Conservation (phyloP, 2,329 filamentous ascomycete genomes). For the Chaetomium sp. region DNA sequence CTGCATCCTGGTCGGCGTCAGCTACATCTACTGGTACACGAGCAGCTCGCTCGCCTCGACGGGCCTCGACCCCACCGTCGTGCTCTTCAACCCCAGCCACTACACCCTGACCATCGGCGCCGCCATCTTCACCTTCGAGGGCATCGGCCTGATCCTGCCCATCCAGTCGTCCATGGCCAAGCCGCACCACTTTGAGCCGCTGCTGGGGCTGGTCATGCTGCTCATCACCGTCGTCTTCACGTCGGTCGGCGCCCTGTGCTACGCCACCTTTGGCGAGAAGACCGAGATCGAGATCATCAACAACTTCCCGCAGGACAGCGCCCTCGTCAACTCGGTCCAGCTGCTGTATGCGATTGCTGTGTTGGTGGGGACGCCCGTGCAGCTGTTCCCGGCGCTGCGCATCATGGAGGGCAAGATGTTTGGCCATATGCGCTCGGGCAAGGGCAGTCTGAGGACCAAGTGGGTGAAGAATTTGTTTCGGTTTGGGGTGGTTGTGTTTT, state of each 20-base stretch:
- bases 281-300: slow-evolving; percentile 75
- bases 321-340: slow-evolving; percentile 75
- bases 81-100: slow-evolving; percentile 67
- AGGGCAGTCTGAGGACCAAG: slow-evolving; percentile 64
- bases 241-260: slow-evolving; percentile 71
- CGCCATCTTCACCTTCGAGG: slow-evolving; percentile 78
- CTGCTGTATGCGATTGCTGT: slow-evolving; percentile 74
- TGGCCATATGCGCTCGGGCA: slow-evolving; percentile 64
- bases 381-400: slow-evolving; percentile 72
- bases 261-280: slow-evolving; percentile 69
- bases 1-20: slow-evolving; percentile 70
- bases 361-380: slow-evolving; percentile 72
- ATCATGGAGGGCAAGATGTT: slow-evolving; percentile 71
- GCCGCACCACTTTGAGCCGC: slow-evolving; percentile 65
- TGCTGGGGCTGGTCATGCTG: slow-evolving; percentile 70
- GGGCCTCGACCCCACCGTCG: slow-evolving; percentile 63
- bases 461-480: slow-evolving; percentile 77
- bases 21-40: slow-evolving; percentile 75
- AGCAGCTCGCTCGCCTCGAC: slow-evolving; percentile 56
- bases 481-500: slow-evolving; percentile 57
- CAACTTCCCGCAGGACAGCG: slow-evolving; percentile 71
- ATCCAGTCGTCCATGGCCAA: slow-evolving; percentile 76
- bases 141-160: slow-evolving; percentile 74
- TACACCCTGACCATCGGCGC: slow-evolving; percentile 73
- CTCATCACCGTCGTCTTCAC: slow-evolving; percentile 74